Evolutionary conservation across 2,329 filamentous ascomycete genomes (phyloP), one percentile per base, ranked within the genome.

Genomic region (Thelonectria blattea): DNA sequence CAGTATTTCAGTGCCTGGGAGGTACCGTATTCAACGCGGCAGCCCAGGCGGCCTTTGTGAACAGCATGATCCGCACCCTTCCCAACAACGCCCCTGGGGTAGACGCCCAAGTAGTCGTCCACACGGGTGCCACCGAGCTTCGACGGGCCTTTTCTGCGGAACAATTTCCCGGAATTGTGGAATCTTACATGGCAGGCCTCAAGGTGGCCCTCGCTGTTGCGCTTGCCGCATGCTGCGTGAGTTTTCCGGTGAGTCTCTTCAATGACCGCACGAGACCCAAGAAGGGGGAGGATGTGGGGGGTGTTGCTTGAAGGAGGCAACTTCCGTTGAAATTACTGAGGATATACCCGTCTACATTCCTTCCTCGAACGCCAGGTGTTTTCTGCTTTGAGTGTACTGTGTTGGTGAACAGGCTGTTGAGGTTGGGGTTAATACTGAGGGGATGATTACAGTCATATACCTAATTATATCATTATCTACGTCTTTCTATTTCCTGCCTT

Each of bases 171-270:
- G 76, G 79, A 0, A 85, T 91, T 39, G 78, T 89, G 24, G 64
- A 73, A 0, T 86, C 85, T 0, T 91, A 91, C 75, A 90, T 84
- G 66, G 75, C 83, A 53, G 85, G 85, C 0, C 84, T 89, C 66
- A 87, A 88, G 68, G 86, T 89, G 7, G 80, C 82, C 5, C 84
- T 88, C 39, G 88, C 85, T 9, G 78, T 88, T 64, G 80, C 81
- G 12, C 78, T 82, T 18, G 71, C 88, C 4, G 81, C 80, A 22
- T 79, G 74, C 3, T 79, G 79, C 3, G 53, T 81, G 22, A 73
- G 78, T 0, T 71, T 76, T 5, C 34, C 78, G 3, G 56, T 78
- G n/a, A 69, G 71, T 15, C 58, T 78, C 5, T 37, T 37, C 11
- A 11, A 37, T 15, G 34, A 37, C 11, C 34, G 34, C 34, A 37